phyloP scores from a whole-genome alignment of 2,329 filamentous ascomycete genomes.

The Aspergillus terreus region DNA sequence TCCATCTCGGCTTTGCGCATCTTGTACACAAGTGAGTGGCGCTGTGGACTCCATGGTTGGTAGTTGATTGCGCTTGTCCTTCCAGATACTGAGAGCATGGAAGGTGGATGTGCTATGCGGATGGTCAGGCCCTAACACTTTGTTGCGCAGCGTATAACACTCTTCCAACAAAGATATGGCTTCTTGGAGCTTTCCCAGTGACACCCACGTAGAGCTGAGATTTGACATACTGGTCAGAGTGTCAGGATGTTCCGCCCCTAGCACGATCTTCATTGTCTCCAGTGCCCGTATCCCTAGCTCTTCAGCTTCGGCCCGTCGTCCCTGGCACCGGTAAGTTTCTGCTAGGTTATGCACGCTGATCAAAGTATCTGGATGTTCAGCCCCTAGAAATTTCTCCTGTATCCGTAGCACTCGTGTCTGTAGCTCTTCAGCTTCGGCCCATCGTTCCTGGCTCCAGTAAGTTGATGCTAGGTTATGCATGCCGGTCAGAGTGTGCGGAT shows the following conservation, averaged over 20 bases:
- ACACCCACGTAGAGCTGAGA: background rate
- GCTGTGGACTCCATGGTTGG: no score
- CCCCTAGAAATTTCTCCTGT: background rate
- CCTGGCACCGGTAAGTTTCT: background rate
- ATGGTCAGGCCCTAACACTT: constrained; percentile 1
- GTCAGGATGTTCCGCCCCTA: background rate
- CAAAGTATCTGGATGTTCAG: background rate
- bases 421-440: constrained; percentile 24
- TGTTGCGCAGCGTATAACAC: background rate
- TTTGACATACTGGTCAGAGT: constrained; percentile 7
- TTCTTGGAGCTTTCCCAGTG: background rate
- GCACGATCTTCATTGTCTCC: background rate
- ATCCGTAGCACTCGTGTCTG: constrained; percentile 10
- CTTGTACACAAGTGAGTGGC: no score
- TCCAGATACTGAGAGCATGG: background rate
- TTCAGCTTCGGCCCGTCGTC: constrained; percentile 2
- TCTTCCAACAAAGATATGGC: constrained; percentile 1
- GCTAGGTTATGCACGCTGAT: background rate
- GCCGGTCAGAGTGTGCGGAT: constrained; percentile 4
- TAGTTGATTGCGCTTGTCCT: background rate
- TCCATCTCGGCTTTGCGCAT: no score
- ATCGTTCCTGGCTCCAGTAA: constrained; percentile 12
- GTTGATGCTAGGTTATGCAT: background rate
- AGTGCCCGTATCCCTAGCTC: background rate
- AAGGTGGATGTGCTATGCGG: background rate